Evolutionary conservation across 257 asterid genomes (phyloP).

Genomic region (Scutellaria barbata): DNA sequence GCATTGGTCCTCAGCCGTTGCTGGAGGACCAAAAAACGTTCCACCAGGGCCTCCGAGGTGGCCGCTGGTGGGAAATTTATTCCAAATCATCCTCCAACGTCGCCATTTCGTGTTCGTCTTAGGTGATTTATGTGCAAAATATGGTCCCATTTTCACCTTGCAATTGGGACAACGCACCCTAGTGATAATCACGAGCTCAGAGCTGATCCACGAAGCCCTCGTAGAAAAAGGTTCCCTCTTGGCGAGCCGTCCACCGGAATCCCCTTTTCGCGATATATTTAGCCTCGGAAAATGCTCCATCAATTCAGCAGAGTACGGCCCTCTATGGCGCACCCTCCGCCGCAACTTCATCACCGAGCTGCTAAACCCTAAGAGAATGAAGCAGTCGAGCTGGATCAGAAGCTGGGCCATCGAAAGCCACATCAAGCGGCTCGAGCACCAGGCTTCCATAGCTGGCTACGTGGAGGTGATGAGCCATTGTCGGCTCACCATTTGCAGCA

Average conservation of each 20-base stretch:
- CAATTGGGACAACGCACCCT: conserved; percentile 93
- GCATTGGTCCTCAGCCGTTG: conserved; percentile 48
- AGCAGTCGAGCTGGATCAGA: conserved; percentile 88
- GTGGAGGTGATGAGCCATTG: conserved; percentile 91
- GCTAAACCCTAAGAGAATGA: conserved; percentile 74
- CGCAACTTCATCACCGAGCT: conserved; percentile 93
- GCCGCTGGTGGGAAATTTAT: conserved; percentile 91
- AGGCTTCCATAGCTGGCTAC: conserved; percentile 51
- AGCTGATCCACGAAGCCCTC: conserved; percentile 86
- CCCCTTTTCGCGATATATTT: conserved; percentile 84
- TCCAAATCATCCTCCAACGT: conserved; percentile 83
- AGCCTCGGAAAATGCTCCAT: conserved; percentile 93
- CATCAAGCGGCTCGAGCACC: conserved; percentile 61
- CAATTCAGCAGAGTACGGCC: conserved; percentile 93
- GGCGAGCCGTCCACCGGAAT: conserved; percentile 89
- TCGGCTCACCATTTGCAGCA: conserved; percentile 76
- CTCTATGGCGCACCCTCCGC: conserved; percentile 86
- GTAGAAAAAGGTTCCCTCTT: conserved; percentile 73
- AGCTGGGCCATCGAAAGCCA: conserved; percentile 70
- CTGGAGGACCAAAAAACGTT: conserved; percentile 53
- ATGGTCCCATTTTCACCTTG: conserved; percentile 96
- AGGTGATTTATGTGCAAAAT: conserved; percentile 75
- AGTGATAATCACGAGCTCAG: conserved; percentile 71
- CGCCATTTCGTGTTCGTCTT: conserved; percentile 71
- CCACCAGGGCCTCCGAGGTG: conserved; percentile 98